phyloP scores from a whole-genome alignment of 768 basidiomycete species.

The Royoungia palumana region DNA sequence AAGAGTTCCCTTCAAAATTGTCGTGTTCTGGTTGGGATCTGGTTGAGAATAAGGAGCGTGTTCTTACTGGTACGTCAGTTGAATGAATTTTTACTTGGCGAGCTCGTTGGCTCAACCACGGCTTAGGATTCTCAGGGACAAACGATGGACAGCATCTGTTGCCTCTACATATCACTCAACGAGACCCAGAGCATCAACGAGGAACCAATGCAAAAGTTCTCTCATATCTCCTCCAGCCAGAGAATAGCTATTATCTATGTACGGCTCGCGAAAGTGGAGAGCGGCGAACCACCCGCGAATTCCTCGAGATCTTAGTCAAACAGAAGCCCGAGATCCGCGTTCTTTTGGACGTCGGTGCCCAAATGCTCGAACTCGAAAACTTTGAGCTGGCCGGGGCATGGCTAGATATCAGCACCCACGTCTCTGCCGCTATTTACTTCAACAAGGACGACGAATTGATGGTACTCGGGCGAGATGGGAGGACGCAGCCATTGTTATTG shows the following conservation, averaged over 20 bases:
- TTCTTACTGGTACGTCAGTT: conserved; percentile 15
- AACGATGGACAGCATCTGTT: conserved; percentile 39
- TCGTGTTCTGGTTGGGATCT: conserved; percentile 38
- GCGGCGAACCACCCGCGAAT: conserved; percentile 13
- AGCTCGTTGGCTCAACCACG: not conserved
- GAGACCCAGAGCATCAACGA: conserved; percentile 26
- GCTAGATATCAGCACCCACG: conserved; percentile 28
- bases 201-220: conserved; percentile 46
- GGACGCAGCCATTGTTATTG: conserved; percentile 24
- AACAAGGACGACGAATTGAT: conserved; percentile 32
- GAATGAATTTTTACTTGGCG: not conserved
- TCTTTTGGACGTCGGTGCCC: conserved; percentile 56
- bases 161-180: conserved; percentile 33
- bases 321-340: conserved; percentile 42
- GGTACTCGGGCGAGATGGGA: conserved; percentile 31
- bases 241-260: conserved; percentile 19
- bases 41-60: conserved; percentile 20
- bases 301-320: conserved; percentile 32
- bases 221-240: conserved; percentile 27
- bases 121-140: conserved; percentile 38
- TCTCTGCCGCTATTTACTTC: conserved; percentile 33
- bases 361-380: conserved; percentile 51
- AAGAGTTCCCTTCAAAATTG: conserved; percentile 35
- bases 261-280: conserved; percentile 7
- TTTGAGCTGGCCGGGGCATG: conserved; percentile 38